Evolutionary conservation across 176 grass and related monocot genomes (phyloP), one percentile per base, ranked within the genome.

Genomic region (Oryza officinalis): DNA sequence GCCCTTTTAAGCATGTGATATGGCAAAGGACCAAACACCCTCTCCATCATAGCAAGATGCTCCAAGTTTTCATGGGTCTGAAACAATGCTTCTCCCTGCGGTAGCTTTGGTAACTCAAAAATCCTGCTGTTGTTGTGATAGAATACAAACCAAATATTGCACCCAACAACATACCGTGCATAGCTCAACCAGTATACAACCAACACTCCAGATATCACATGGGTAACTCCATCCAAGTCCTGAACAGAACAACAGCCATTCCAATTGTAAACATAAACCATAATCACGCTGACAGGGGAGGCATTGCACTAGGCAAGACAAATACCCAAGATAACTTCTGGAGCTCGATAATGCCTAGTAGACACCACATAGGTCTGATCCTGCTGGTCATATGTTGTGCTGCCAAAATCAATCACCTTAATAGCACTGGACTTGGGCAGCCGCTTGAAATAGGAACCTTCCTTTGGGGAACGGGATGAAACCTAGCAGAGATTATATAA

Each of bases 381-480:
- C 9, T 85, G 85, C 12, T 87, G 86, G 64, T 89, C 91, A 84
- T 84, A 87, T 27, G 91, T 91, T 38, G 97, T 96, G 81, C 97
- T 99, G 28, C 97, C 97, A 99, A 99, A 99, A 94, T 99, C 97
- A 80, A 99, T 99, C 47, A 99, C 86, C 86, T 99, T 99, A 38
- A 99, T 94, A 70, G 86, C 91, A 86, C 93, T 94, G 23, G 97
- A 97, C 77, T 97, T 97, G 5, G 92, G 95, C 69, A 97, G 30
- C 26, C 35, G 59, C 27, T 94, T 97, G 78, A 85, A 97, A 22
- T 91, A 97, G 8, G 95, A 97, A 10, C 86, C 92, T 46, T 93
- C 92, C 66, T 91, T 91, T 3, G 84, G 86, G 1, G 92, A 89
- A 59, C 90, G 83, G 0, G 86, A 86, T 40, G 90, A 90, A 71